Base-by-base conservation (phyloP, 345 rosid species). In the Bruguiera sexangula region DNA sequence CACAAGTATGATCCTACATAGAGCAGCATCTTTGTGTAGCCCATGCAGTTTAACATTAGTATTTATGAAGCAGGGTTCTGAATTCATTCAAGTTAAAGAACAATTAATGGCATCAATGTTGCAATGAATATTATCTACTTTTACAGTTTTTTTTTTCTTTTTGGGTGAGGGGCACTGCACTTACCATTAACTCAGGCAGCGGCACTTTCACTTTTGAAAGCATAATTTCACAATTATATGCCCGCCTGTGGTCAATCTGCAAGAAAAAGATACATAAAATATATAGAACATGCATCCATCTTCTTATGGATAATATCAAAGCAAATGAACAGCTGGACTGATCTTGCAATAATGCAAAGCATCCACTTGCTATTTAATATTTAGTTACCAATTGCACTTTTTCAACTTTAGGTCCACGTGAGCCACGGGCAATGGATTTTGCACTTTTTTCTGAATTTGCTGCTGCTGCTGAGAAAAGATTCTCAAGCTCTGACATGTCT, bases 171-270 rank as follows among this genome's bases (percentile, higher is more conserved):
- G 18, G 50, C 50, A 43, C 18, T 43, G 50, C 29, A 67, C 82
- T 85, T 85, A 94, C 98, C 96, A 81, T 94, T 75, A 94, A 81
- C 24, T 91, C 96, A 52, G 81, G 85, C 76, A 89, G 74, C 13
- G 98, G 97, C 60, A 87, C 89, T 81, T 89, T 94, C 79, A 94
- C 98, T 85, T 94, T 89, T 69, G 98, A 91, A 82, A 94, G 97
- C 98, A 94, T 91, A 69, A 94, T 94, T 79, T 94, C 98, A 56
- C 98, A 91, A 73, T 94, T 94, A 79, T 94, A 94, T 63, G 98
- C 97, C 60, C 97, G 89, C 69, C 96, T 84, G 77, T 88, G 98
- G 10, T 94, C 98, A 85, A 91, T 84, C 98, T 94, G 84, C 79
- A 81, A 71, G 53, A 62, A 75, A 66, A 29, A 8, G 16, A 56